Evolutionary conservation across 768 basidiomycete species (phyloP).

Genomic region (Hirschioporus abietinus): DNA sequence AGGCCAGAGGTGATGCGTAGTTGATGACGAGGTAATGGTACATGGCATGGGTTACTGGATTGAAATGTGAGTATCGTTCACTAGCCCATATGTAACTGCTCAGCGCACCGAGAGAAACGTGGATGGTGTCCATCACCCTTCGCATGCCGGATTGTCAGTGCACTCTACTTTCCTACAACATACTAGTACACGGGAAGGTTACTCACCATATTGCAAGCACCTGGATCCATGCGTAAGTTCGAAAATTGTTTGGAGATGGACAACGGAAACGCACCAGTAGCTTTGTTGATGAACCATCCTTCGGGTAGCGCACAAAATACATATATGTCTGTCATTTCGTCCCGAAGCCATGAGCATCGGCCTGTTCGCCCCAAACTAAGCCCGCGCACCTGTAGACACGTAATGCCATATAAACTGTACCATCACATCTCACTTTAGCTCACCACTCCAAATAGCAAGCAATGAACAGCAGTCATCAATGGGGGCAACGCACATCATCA

Average conservation of each 20-base stretch:
- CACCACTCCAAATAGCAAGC: neutral
- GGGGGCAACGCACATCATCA: neutral
- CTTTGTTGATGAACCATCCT: neutral
- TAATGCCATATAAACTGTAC: neutral
- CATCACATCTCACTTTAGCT: neutral
- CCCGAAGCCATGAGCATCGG: neutral
- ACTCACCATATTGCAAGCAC: neutral
- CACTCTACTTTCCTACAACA: neutral
- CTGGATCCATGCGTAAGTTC: neutral
- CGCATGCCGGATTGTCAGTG: neutral
- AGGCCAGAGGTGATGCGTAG: slow-evolving; percentile 29
- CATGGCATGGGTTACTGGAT: slow-evolving; percentile 22
- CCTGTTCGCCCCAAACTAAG: neutral
- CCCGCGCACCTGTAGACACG: neutral
- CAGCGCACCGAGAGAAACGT: neutral
- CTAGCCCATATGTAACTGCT: neutral
- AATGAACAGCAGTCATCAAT: neutral
- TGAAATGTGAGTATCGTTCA: neutral
- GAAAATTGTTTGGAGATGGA: neutral
- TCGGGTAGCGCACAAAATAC: slow-evolving; percentile 4
- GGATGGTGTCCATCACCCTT: slow-evolving; percentile 1
- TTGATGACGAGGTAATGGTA: slow-evolving; percentile 40
- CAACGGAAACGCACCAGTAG: neutral
- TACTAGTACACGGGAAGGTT: neutral
- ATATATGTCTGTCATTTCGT: slow-evolving; percentile 1